Percentiles rank a stretch among this genome's conserved stretches.
Conservation (phyloP, 495 filamentous ascomycete species). For the Penicillium coffeae region DNA sequence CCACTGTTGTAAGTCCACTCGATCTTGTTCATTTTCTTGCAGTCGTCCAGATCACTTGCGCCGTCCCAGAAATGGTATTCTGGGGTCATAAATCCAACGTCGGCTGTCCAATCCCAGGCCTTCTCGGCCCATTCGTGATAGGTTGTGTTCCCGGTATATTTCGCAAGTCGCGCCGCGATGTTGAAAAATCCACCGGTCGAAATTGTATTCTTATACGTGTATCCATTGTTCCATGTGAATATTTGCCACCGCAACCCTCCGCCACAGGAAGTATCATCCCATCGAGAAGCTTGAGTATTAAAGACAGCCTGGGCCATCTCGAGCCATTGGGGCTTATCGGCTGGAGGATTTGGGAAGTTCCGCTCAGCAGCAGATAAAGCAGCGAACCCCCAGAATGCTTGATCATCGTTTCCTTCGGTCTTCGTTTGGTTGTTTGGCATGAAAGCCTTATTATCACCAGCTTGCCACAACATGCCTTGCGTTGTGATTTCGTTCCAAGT, state of each 20-base stretch:
- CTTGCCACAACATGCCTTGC: slow-evolving; percentile 69
- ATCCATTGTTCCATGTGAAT: slow-evolving; percentile 72
- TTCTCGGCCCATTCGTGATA: slow-evolving; percentile 76
- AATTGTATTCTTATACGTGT: slow-evolving; percentile 77
- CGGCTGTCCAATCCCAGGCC: slow-evolving; percentile 66
- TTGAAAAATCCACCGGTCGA: slow-evolving; percentile 82
- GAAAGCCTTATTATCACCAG: slow-evolving; percentile 61
- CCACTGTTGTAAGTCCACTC: slow-evolving; percentile 40
- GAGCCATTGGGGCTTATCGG: slow-evolving; percentile 65
- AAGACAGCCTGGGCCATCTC: slow-evolving; percentile 79
- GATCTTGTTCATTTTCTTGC: slow-evolving; percentile 29
- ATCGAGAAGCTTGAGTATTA: slow-evolving; percentile 67
- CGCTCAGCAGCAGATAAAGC: slow-evolving; percentile 79
- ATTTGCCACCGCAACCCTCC: slow-evolving; percentile 86
- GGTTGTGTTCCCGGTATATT: slow-evolving; percentile 72
- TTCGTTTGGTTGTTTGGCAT: slow-evolving; percentile 81
- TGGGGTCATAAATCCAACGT: slow-evolving; percentile 58
- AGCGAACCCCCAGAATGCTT: slow-evolving; percentile 81
- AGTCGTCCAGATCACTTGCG: slow-evolving; percentile 47
- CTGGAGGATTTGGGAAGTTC: slow-evolving; percentile 58
- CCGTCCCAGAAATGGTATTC: slow-evolving; percentile 66
- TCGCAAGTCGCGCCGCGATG: slow-evolving; percentile 68
- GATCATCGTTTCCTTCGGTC: slow-evolving; percentile 78
- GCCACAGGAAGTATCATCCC: slow-evolving; percentile 63
- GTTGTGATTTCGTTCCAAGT: slow-evolving; percentile 66